A percentile compares a stretch with the other conserved stretches of the same genome.
Conservation (phyloP, 2,329 filamentous ascomycete genomes). For the Helicocarpus griseus region DNA sequence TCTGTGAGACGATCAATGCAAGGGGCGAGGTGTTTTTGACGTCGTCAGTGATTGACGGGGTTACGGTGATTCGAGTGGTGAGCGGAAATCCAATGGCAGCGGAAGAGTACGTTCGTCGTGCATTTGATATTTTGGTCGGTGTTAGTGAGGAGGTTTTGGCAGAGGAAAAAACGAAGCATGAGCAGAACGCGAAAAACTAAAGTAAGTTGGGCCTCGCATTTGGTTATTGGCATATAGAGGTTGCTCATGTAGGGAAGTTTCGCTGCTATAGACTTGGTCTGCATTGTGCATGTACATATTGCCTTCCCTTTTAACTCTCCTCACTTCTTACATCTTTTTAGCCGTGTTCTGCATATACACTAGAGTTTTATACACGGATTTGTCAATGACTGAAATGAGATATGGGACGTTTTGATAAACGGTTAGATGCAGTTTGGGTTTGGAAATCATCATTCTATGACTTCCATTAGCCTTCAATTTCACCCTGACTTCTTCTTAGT, state of each 20-base stretch:
- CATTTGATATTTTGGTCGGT: conserved; percentile 64
- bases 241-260: neutral
- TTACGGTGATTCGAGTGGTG: conserved; percentile 72
- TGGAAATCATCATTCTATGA: no score
- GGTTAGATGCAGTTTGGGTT: no score
- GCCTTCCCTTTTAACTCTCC: no score
- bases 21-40: conserved; percentile 76
- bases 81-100: conserved; percentile 61
- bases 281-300: no score
- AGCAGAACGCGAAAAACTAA: neutral
- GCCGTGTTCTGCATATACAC: no score
- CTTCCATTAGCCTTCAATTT: no score
- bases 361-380: no score
- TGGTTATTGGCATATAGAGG: neutral
- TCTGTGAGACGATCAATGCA: conserved; percentile 66
- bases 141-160: conserved; percentile 48
- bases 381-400: no score
- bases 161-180: neutral
- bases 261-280: neutral
- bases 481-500: no score
- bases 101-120: conserved; percentile 59
- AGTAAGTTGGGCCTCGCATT: neutral
- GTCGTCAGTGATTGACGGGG: conserved; percentile 59
- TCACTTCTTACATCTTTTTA: no score
- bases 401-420: no score